Evolutionary conservation across 2,329 filamentous ascomycete species (phyloP), one percentile per base, ranked within the genome.

Genomic region (Colletotrichum cordylinicola): DNA sequence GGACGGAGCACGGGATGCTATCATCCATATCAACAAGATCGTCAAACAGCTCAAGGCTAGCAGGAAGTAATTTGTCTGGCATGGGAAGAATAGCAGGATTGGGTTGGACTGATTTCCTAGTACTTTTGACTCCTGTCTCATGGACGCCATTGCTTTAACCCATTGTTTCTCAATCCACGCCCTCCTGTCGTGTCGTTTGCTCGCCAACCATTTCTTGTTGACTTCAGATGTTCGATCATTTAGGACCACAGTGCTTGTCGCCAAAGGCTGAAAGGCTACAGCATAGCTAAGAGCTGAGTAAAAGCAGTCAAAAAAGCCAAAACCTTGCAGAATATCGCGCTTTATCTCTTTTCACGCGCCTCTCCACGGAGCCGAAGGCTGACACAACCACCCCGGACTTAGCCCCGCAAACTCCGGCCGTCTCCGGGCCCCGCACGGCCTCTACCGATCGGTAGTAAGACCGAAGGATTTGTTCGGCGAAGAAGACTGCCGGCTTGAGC

Each of bases 1-100:
- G 86, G 75, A 79, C 9, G 85, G 85, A 0, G 86, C 86, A 0
- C 81, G 79, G 35, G 81, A 84, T n/a, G 83, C 82, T 1, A 83
- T 86, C 71, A 77, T 82, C 4, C 74, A 76, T 8, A 58, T 80
- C 7, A 84, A 84, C 27, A 77, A 81, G 9, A 67, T 85, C 10
- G 67, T 85, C 5, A 80, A 78, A 67, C 81, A 81, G 37, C 82
- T 85, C 24, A 76, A 76, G 60, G 29, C 24, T 3, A 33, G 39
- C 13, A 67, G 48, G 16, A 67, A 37, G 21, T 70, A 68, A 18
- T 31, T 13, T n/a, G 13, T n/a, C n/a, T 9, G 8, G 16, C 29
- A 2, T 60, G 56, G 9, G 27, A 31, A 2, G 0, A 13, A 18
- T n/a, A 24, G 9, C 13, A 35, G n/a, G 31, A 62, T 37, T 21